A percentile compares a stretch with the other conserved stretches of the same genome.
Evolutionary conservation across 257 asterid species (phyloP).

Genomic region (Scutellaria galericulata): DNA sequence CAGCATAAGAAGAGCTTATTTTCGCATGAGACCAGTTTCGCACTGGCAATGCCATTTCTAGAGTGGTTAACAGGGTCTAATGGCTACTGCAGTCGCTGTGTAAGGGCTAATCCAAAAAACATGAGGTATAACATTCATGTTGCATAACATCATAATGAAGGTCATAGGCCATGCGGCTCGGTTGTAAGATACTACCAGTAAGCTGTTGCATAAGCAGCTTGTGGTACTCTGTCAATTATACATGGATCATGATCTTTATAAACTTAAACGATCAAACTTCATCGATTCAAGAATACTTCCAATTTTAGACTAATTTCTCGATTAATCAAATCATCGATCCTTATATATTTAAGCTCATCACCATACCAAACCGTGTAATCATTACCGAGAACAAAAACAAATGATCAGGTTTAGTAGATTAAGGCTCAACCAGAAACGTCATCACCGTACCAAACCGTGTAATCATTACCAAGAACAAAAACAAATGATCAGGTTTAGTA

Average conservation of each 20-base stretch:
- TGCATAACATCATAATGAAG: background rate
- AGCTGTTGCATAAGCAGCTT: background rate
- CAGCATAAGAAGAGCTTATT: background rate
- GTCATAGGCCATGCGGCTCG: background rate
- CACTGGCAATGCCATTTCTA: background rate
- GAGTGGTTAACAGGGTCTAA: too few relatives aligned
- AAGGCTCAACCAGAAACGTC: slow-evolving; percentile 5
- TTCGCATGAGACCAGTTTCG: background rate
- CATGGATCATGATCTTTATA: background rate
- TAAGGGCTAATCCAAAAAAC: background rate
- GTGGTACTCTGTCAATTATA: background rate
- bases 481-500: background rate
- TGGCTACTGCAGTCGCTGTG: too few relatives aligned
- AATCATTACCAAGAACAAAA: background rate
- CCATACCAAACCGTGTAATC: background rate
- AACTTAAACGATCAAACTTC: background rate
- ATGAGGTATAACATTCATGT: background rate
- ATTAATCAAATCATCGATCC: background rate
- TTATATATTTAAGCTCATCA: background rate
- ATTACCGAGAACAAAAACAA: background rate
- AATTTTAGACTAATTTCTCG: background rate
- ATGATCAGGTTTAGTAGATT: background rate
- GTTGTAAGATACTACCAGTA: background rate
- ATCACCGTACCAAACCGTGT: background rate
- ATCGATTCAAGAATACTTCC: background rate